phyloP scores from a whole-genome alignment of 352 stramenopile species.

The Pythium brassicae region DNA sequence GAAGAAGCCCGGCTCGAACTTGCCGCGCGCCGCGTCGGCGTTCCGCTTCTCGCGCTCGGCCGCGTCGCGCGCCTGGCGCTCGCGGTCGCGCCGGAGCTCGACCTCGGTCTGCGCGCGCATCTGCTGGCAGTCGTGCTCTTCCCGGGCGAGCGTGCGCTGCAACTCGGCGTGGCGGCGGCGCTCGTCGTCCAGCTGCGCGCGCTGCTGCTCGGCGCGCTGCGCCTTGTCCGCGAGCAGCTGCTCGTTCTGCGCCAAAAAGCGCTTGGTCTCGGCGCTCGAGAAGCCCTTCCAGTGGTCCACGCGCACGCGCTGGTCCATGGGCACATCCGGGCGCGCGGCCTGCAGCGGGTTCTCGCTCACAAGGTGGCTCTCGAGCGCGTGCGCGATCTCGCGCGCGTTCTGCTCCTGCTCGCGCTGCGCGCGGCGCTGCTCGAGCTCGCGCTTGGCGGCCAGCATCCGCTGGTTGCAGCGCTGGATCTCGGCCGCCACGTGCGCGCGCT shows the following conservation, averaged over 20 bases:
- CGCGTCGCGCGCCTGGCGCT: slow-evolving; percentile 45
- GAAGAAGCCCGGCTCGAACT: slow-evolving; percentile 75
- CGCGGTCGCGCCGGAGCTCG: slow-evolving; percentile 42
- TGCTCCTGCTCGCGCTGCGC: slow-evolving; percentile 40
- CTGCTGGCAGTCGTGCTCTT: slow-evolving; percentile 50
- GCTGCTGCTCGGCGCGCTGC: slow-evolving; percentile 27
- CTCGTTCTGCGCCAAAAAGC: slow-evolving; percentile 56
- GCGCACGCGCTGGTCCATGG: slow-evolving; percentile 51
- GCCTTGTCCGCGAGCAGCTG: slow-evolving; percentile 49
- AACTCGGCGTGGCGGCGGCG: slow-evolving; percentile 29
- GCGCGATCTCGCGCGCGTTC: slow-evolving; percentile 55
- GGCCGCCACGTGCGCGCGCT: slow-evolving; percentile 36
- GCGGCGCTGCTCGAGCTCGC: slow-evolving; percentile 27
- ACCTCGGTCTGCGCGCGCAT: slow-evolving; percentile 45
- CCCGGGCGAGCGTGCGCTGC: slow-evolving; percentile 36
- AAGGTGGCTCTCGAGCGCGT: slow-evolving; percentile 52
- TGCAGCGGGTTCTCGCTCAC: slow-evolving; percentile 70
- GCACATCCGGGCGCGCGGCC: slow-evolving; percentile 29
- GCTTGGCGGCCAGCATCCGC: slow-evolving; percentile 37
- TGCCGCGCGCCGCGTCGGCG: slow-evolving; percentile 40
- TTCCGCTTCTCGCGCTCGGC: slow-evolving; percentile 54
- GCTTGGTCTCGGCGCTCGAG: slow-evolving; percentile 50
- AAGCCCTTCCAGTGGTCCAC: slow-evolving; percentile 82
- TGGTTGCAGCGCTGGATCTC: slow-evolving; percentile 61
- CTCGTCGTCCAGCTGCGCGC: slow-evolving; percentile 33